A percentile compares a stretch with the other conserved stretches of the same genome.
Conservation (phyloP, 73 alveolate species). For the Paramecium tetraurelia region DNA sequence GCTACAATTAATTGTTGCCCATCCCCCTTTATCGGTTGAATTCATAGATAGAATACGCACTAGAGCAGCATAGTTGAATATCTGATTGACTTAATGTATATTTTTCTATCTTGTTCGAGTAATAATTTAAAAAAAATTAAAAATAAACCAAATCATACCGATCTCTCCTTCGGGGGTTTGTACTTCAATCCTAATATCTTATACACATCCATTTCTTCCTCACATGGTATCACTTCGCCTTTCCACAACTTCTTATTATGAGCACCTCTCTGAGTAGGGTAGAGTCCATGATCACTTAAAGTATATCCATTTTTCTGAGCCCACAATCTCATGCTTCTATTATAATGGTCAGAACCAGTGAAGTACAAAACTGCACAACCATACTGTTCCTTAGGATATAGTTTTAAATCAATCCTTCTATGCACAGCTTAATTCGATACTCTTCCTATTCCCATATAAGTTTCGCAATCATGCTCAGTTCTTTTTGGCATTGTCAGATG, state of each 20-base stretch:
- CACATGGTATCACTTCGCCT: constrained; percentile 68
- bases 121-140: neutral
- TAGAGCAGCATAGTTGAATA: neutral
- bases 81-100: neutral
- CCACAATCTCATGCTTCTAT: constrained; percentile 88
- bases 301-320: constrained; percentile 84
- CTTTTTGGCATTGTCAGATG: constrained; percentile 70
- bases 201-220: constrained; percentile 90
- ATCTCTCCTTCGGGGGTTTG: constrained; percentile 89
- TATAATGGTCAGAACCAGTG: constrained; percentile 93
- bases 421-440: constrained; percentile 64
- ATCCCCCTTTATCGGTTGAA: neutral
- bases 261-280: constrained; percentile 62
- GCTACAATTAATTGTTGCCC: neutral
- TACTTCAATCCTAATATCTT: constrained; percentile 73
- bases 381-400: constrained; percentile 77
- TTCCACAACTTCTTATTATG: constrained; percentile 67
- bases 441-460: constrained; percentile 86
- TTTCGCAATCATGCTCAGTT: constrained; percentile 69
- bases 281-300: constrained; percentile 87
- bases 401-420: constrained; percentile 93
- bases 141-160: constrained; percentile 67
- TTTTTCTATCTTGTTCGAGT: neutral
- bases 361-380: constrained; percentile 93
- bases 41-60: neutral